Base-by-base conservation (phyloP, 2,329 filamentous ascomycete genomes). In the Scedosporium apiospermum region DNA sequence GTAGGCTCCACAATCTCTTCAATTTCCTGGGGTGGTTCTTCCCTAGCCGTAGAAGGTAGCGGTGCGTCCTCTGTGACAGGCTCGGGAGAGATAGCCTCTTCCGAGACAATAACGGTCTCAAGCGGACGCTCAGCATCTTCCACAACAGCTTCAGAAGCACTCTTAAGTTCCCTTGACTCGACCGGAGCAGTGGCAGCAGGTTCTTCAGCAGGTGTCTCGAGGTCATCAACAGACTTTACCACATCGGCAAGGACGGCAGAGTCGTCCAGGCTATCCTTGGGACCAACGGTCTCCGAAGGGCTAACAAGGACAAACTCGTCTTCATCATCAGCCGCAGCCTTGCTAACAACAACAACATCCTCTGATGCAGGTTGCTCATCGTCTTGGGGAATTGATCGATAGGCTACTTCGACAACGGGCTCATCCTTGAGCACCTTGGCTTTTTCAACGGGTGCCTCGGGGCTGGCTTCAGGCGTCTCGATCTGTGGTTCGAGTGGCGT, bases 251-350 rank as follows among this genome's bases (percentile, higher is more conserved):
- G n/a, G 16, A 42, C 57, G 30, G 38, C 26, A 38, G 57, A 42
- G 23, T 38, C 57, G 7, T n/a, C 30, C 3, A 26, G 14, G 4
- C 44, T 44, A 21, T 58, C 57, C 23, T 10, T 55, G 2, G 51
- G n/a, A 58, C 14, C 14, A 26, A 38, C 30, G 2, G 16, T 21
- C 10, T 60, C 16, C 12, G 44, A 30, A 9, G 64, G 3, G 57
- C n/a, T 21, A 18, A 63, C 62, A 57, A 63, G 38, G 26, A 30
- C 26, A 27, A 49, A 18, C 26, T 53, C 21, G 18, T 65, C 59
- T 12, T 62, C 62, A 26, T 63, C 62, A n/a, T 62, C 63, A 46
- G 59, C 62, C 58, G 62, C 63, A 30, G 62, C 62, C n/a, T 65
- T 63, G 6, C 58, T 34, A 23, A 63, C 60, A 21, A 38, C 41